Conservation (phyloP, 2,329 filamentous ascomycete genomes). For the Talaromyces pinophilus region DNA sequence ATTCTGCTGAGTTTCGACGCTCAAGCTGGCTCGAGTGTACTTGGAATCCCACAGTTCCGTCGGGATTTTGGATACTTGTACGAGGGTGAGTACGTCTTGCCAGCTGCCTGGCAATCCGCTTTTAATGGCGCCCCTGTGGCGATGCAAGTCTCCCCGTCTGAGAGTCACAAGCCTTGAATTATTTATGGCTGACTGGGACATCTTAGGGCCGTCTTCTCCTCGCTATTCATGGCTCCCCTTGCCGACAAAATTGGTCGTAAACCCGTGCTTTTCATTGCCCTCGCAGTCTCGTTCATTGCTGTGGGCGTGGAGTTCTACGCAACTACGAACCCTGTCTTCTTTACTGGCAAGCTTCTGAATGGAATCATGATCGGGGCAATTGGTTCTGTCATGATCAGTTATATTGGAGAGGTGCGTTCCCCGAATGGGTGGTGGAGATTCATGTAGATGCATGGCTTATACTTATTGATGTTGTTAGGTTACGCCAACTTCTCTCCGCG, state of each 20-base stretch:
- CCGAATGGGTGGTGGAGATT: neutral
- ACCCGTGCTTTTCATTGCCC: neutral
- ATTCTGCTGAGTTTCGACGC: neutral
- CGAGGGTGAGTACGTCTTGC: slow-evolving; percentile 4
- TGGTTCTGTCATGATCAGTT: slow-evolving; percentile 5
- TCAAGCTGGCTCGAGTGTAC: neutral
- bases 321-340: neutral
- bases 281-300: neutral
- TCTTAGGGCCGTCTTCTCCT: neutral
- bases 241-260: neutral
- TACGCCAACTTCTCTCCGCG: neutral
- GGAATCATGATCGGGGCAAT: neutral
- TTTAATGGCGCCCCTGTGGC: neutral
- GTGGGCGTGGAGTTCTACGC: slow-evolving; percentile 3
- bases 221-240: neutral
- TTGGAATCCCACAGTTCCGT: neutral
- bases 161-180: neutral
- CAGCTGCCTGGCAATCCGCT: neutral
- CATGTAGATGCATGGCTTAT: neutral
- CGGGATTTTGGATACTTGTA: neutral
- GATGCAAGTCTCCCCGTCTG: neutral
- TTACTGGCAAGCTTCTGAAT: slow-evolving; percentile 1
- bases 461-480: neutral
- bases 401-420: neutral
- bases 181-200: neutral